Evolutionary conservation across 2,329 filamentous ascomycete genomes (phyloP), one percentile per base, ranked within the genome.

Genomic region (Chalaropsis thielavioides): DNA sequence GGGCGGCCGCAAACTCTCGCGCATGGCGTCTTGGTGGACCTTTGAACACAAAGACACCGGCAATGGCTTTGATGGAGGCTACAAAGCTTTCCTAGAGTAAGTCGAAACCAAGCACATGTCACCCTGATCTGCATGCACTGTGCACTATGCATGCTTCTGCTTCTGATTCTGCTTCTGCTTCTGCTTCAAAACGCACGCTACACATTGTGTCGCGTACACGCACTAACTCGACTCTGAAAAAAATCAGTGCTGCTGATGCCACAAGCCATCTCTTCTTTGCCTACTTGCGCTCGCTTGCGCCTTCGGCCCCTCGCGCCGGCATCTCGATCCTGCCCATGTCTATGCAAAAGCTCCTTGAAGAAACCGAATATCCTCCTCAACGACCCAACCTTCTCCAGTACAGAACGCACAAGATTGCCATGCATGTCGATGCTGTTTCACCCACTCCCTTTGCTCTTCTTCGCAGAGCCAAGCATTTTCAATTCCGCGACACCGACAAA

Each of bases 261-360:
- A 91, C 92, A 22, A 96, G 92, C 72, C 94, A 99, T 77, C 79
- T 99, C 64, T 99, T 99, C 80, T 99, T 99, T 73, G 94, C 94
- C 65, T 99, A 97, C 73, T 83, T 99, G 60, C 84, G 94, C 70
- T 96, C 92, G 0, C 78, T 96, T 59, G 85, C 90, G 1, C 92
- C 94, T n/a, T 87, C 92, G 68, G 83, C 86, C 68, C 83, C 84
- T 38, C 78, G 87, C 63, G 89, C 84, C 68, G 89, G 89, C 59
- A 95, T 97, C 68, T 89, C 92, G 0, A 83, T 87, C 69, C 82
- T 99, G 17, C 94, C 94, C 8, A 87, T 92, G 72, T 96, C 94
- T 13, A 81, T 99, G 19, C 91, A 96, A 76, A 89, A 92, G 69
- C 80, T 99, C 13, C 81, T 97, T 43, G 86, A 92, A 71, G 91